Percentiles rank a stretch among this genome's conserved stretches.
phyloP scores from a whole-genome alignment of 495 filamentous ascomycete genomes.

The Penicillium tannophilum region DNA sequence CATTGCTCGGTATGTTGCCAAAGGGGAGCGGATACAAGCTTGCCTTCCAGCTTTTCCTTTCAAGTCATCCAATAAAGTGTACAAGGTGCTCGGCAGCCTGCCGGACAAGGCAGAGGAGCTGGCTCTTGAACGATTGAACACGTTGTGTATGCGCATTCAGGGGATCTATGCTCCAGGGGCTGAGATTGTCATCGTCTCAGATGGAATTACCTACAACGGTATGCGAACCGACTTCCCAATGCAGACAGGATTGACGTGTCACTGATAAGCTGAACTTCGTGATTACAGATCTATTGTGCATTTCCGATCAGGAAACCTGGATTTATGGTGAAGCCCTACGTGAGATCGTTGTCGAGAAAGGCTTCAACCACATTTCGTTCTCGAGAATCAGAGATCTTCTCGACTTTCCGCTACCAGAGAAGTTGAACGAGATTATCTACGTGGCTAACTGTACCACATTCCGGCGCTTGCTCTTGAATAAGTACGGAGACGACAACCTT shows the following conservation, averaged over 20 bases:
- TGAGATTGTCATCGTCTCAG: conserved; percentile 50
- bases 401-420: conserved; percentile 7
- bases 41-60: conserved; percentile 55
- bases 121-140: conserved; percentile 47
- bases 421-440: conserved; percentile 11
- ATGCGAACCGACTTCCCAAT: not conserved
- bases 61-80: conserved; percentile 50
- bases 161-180: conserved; percentile 51
- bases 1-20: conserved; percentile 8
- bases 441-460: conserved; percentile 13
- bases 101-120: conserved; percentile 57
- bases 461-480: conserved; percentile 12
- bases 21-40: conserved; percentile 6
- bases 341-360: conserved; percentile 39
- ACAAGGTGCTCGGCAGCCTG: conserved; percentile 49
- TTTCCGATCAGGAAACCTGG: conserved; percentile 54
- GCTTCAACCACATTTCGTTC: conserved; percentile 18
- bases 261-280: not conserved
- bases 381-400: conserved; percentile 11
- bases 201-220: conserved; percentile 58
- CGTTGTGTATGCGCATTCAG: conserved; percentile 41
- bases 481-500: conserved; percentile 8
- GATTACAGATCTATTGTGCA: conserved; percentile 48
- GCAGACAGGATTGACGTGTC: too few relatives aligned
- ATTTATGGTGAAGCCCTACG: conserved; percentile 51